phyloP scores from a whole-genome alignment of 108 stramenopile genomes.

The Cyclotella choctawhatcheeana region DNA sequence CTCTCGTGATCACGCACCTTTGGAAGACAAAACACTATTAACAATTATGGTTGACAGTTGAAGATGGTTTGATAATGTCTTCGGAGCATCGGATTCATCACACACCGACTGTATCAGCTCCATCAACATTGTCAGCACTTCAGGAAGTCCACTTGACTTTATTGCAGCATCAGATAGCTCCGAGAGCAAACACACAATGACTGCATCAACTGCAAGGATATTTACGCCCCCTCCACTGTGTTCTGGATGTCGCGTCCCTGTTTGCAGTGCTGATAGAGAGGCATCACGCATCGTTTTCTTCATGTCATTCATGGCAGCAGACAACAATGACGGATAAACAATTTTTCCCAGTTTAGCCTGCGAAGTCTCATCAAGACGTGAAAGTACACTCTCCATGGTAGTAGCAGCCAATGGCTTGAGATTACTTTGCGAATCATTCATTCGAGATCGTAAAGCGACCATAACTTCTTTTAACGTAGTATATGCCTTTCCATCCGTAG shows the following conservation, averaged over 20 bases:
- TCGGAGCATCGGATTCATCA: slow-evolving; percentile 6
- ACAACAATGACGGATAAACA: slow-evolving; percentile 65
- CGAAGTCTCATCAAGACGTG: slow-evolving; percentile 60
- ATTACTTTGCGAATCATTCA: slow-evolving; percentile 90
- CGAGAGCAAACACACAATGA: slow-evolving; percentile 60
- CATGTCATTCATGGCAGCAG: slow-evolving; percentile 85
- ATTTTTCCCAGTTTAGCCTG: slow-evolving; percentile 78
- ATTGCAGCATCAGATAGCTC: slow-evolving; percentile 80
- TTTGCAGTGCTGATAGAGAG: slow-evolving; percentile 62
- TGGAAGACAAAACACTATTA: slow-evolving; percentile 71
- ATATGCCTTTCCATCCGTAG: slow-evolving; percentile 43
- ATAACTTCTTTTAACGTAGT: slow-evolving; percentile 58
- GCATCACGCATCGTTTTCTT: slow-evolving; percentile 88
- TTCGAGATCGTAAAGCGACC: slow-evolving; percentile 66
- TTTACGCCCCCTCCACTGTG: slow-evolving; percentile 68
- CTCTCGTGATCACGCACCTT: slow-evolving; percentile 35
- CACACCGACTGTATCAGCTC: slow-evolving; percentile 14
- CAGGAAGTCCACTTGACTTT: slow-evolving; percentile 71
- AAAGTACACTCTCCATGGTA: slow-evolving; percentile 64
- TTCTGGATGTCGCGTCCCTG: slow-evolving; percentile 48
- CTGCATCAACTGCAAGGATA: slow-evolving; percentile 55
- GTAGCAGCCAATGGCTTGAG: slow-evolving; percentile 84
- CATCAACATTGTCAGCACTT: slow-evolving; percentile 63
- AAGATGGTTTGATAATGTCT: background rate
- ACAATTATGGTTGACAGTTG: slow-evolving; percentile 68